Percentiles rank a stretch among this genome's conserved stretches.
phyloP scores from a whole-genome alignment of 148 eudicot species.

The Nyssa sinensis region DNA sequence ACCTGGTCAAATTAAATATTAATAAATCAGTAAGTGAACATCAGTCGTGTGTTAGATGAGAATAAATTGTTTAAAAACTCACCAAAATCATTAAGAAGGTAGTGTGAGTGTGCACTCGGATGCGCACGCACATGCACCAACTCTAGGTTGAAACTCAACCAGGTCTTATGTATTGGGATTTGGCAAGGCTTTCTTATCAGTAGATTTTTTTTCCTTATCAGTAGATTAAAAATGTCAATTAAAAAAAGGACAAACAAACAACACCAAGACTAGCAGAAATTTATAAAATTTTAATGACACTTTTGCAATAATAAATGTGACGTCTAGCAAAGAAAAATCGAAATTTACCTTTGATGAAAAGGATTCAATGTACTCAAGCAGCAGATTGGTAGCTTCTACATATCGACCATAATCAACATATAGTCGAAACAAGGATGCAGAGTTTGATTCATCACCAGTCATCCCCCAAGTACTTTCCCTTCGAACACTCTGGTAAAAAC shows the following conservation, averaged over 20 bases:
- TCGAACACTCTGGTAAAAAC: conserved; percentile 49
- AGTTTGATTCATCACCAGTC: conserved; percentile 79
- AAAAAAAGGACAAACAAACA: conserved; percentile 1
- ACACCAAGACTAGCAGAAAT: not conserved
- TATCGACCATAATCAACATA: conserved; percentile 87
- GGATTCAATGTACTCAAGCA: conserved; percentile 68
- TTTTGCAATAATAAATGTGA: conserved; percentile 11
- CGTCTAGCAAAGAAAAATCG: not conserved
- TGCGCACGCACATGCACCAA: not conserved
- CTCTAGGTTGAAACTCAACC: not conserved
- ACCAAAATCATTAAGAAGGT: not conserved
- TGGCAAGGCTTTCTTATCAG: not conserved
- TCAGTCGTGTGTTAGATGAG: not conserved
- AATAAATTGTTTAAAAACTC: not conserved
- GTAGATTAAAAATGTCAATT: not conserved
- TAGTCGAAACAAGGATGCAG: conserved; percentile 80
- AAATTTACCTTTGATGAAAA: conserved; percentile 66
- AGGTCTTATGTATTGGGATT: not conserved
- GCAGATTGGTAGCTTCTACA: conserved; percentile 81
- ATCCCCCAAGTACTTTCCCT: conserved; percentile 55
- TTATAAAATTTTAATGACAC: not conserved
- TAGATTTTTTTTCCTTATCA: not conserved
- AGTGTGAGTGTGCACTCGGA: not conserved
- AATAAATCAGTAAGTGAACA: not conserved
- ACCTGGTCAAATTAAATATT: not conserved